These are phyloP conservation scores for Calonectria montana DNA, from an alignment of 2,329 filamentous ascomycete species.

Conservation along the genomic window DNA sequence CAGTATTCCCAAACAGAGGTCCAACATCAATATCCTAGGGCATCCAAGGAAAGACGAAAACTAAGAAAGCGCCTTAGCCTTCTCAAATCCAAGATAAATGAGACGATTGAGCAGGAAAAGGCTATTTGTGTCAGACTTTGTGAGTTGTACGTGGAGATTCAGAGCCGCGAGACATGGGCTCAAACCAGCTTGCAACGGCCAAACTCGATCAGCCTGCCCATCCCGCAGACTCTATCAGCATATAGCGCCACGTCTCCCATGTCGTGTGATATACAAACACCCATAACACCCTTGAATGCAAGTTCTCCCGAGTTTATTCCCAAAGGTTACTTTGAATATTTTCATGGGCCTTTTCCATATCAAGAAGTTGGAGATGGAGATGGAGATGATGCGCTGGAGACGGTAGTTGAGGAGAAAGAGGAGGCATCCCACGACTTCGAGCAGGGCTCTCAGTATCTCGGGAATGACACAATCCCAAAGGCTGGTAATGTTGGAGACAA, in stretches of 20 bases:
- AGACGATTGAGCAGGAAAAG: constrained; percentile 59
- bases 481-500: constrained; percentile 4
- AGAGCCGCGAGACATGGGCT: constrained; percentile 55
- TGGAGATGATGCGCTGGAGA: constrained; percentile 30
- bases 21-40: constrained; percentile 38
- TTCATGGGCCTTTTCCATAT: background rate
- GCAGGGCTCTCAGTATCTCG: constrained; percentile 8
- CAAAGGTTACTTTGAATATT: constrained; percentile 31
- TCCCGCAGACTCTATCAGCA: constrained; percentile 20
- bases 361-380: background rate
- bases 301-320: constrained; percentile 49
- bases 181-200: constrained; percentile 43
- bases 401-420: constrained; percentile 41
- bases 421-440: constrained; percentile 21
- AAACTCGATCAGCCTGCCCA: constrained; percentile 22
- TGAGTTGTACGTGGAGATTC: constrained; percentile 62
- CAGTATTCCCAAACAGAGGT: constrained; percentile 53
- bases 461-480: background rate
- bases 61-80: constrained; percentile 56
- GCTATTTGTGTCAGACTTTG: constrained; percentile 57
- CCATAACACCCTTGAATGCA: constrained; percentile 42
- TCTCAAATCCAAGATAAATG: constrained; percentile 56
- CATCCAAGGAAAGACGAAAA: constrained; percentile 43
- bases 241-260: constrained; percentile 26
- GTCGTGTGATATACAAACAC: constrained; percentile 25